Conservation (phyloP, 495 filamentous ascomycete genomes). For the Hypoxylon fuscum region DNA sequence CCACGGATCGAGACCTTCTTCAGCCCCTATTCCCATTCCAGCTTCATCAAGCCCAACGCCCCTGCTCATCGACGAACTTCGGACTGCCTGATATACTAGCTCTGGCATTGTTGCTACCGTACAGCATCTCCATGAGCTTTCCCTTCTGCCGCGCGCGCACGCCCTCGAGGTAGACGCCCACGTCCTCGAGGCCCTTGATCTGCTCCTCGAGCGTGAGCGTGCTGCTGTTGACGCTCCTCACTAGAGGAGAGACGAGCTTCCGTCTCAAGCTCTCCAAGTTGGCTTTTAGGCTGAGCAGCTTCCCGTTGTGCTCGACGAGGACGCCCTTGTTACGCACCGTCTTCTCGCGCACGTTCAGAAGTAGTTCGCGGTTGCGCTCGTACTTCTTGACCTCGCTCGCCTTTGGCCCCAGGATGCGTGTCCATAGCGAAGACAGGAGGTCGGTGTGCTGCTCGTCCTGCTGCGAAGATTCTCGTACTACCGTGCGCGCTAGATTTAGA, state of each 20-base stretch:
- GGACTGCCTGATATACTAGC: constrained; percentile 11
- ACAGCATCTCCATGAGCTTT: constrained; percentile 82
- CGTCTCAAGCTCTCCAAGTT: constrained; percentile 79
- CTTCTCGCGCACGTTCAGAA: constrained; percentile 77
- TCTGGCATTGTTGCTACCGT: constrained; percentile 62
- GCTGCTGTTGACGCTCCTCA: constrained; percentile 71
- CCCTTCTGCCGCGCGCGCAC: constrained; percentile 81
- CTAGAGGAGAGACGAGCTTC: constrained; percentile 82
- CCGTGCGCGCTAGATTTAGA: constrained; percentile 84
- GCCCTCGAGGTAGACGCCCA: constrained; percentile 75
- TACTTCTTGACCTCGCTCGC: constrained; percentile 79
- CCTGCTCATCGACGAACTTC: constrained; percentile 25
- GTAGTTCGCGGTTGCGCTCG: constrained; percentile 81
- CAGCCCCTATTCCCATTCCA: background rate
- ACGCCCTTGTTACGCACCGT: constrained; percentile 88
- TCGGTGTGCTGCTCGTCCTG: constrained; percentile 83
- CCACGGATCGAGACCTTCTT: background rate
- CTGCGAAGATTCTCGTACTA: constrained; percentile 79
- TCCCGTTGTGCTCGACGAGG: constrained; percentile 82
- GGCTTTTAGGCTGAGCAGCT: constrained; percentile 78
- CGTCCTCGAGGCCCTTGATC: constrained; percentile 80
- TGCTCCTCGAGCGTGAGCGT: constrained; percentile 82
- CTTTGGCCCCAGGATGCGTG: constrained; percentile 78
- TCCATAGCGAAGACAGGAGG: constrained; percentile 85
- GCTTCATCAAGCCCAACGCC: constrained; percentile 16